Evolutionary conservation across 2,329 filamentous ascomycete species (phyloP), one percentile per base, ranked within the genome.

Genomic region (Hypoxylon rubiginosum): DNA sequence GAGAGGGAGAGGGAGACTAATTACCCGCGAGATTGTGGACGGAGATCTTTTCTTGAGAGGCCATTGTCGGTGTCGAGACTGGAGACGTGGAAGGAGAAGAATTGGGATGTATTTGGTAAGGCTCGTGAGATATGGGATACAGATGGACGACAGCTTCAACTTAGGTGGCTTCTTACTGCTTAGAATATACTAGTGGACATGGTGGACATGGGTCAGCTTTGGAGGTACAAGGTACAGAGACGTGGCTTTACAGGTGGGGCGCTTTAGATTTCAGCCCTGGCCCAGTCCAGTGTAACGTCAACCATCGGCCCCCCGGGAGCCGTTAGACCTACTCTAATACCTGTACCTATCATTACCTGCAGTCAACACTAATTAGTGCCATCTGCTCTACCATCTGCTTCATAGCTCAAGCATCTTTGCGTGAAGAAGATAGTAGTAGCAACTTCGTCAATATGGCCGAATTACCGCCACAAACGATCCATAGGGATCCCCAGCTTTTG

Each of bases 401-500:
- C n/a, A 28, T 13, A 58, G n/a, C 19, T 24, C 28, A 39, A 28
- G 58, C 53, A 21, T 60, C 43, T 62, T 19, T 30, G 15, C 34
- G 34, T 28, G 28, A 26, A 65, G 45, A 53, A n/a, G 13, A 56
- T 34, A 52, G 50, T 55, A 21, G 58, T 30, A 49, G 28, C 15
- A 61, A 26, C 28, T 28, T 3, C n/a, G 49, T 52, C 39, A 50
- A 46, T 56, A 98, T 98, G 95, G 91, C 92, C 74, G 90, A 96
- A 83, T 86, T 91, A 72, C 88, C 92, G 71, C 91, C 93, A 73
- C 96, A 99, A 86, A 96, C 94, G 84, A 97, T 99, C 88, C 92
- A 97, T 84, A 83, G 96, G 88, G 97, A 99, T 91, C 95, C 96
- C 77, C 94, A 97, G 82, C 86, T 99, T 71, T 97, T 99, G 96